Evolutionary conservation across 176 grass and related monocot genomes (phyloP).

Genomic region (Triticum urartu): DNA sequence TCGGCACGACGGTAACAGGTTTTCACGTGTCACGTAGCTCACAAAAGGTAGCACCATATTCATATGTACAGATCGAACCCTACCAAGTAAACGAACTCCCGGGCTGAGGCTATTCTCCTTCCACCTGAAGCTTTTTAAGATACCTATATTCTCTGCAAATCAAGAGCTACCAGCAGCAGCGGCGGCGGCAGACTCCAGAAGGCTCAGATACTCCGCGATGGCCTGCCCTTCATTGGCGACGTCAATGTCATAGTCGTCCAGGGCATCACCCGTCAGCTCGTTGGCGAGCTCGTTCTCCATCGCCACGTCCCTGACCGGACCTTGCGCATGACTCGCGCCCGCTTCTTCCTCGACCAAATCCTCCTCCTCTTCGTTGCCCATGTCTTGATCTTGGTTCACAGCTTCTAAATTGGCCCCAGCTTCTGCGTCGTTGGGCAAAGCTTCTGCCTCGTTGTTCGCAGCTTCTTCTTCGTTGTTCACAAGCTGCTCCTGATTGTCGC

Average conservation of each 20-base stretch:
- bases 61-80: conserved; percentile 36
- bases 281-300: conserved; percentile 78
- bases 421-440: not conserved
- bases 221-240: conserved; percentile 74
- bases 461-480: conserved; percentile 10
- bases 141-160: not conserved
- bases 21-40: not conserved
- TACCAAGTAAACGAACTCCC: conserved; percentile 8
- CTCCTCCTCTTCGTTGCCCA: not conserved
- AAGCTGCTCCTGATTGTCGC: not conserved
- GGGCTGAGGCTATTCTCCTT: not conserved
- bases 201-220: conserved; percentile 67
- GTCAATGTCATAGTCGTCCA: conserved; percentile 90
- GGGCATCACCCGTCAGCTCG: conserved; percentile 63
- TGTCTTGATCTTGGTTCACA: not conserved
- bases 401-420: not conserved
- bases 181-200: conserved; percentile 49
- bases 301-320: conserved; percentile 41
- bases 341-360: conserved; percentile 4
- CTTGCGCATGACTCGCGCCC: not conserved
- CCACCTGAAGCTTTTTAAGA: not conserved
- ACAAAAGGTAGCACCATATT: not conserved
- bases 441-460: conserved; percentile 7
- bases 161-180: conserved; percentile 33
- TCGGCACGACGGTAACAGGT: not conserved